Evolutionary conservation across 108 stramenopile genomes (phyloP), one percentile per base, ranked within the genome.

Genomic region (Nitzschia putrida): DNA sequence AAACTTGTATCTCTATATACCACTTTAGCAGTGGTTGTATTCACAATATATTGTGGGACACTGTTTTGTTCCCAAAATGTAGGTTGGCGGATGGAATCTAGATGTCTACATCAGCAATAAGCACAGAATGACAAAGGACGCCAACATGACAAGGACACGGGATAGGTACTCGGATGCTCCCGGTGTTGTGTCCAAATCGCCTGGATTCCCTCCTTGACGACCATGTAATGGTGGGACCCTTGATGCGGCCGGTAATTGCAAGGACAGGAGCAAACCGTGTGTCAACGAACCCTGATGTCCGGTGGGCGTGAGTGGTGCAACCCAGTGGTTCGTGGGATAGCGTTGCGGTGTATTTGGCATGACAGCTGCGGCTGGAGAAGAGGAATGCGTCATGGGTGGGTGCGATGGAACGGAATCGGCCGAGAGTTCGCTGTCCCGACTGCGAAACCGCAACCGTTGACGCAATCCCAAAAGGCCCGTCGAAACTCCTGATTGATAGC

Each of bases 51-150:
- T 3, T 34, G 29, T 4, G 29, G 29, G 4, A 4, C 29, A 34
- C 29, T 4, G 4, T 34, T 1, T 3, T 34, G 29, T 34, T 34
- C 29, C 29, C 29, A 34, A 1, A 4, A 34, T 1, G 29, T 34
- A 34, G 29, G 29, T 4, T 34, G 29, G 1, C 29, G 29, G 29
- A 34, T n/a, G 29, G 29, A 34, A 34, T 34, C 29, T 4, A 2
- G 47, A 18, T 49, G 4, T 16, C 23, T 74, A 94, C 57, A 94
- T 84, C 22, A 87, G 22, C 14, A 94, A 40, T 16, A 94, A 76
- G 64, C 93, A 93, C 8, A 90, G 42, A 11, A 91, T 61, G n/a
- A 91, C 88, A 82, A 89, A 91, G 10, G 83, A 85, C 0, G 86
- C 85, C 6, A 94, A 69, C 69, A 87, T 76, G 37, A 89, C 71